A percentile compares a stretch with the other conserved stretches of the same genome.
These are phyloP conservation scores for Xylariaceae sp. DNA, from an alignment of 2,329 filamentous ascomycete species.

Conservation along the genomic window DNA sequence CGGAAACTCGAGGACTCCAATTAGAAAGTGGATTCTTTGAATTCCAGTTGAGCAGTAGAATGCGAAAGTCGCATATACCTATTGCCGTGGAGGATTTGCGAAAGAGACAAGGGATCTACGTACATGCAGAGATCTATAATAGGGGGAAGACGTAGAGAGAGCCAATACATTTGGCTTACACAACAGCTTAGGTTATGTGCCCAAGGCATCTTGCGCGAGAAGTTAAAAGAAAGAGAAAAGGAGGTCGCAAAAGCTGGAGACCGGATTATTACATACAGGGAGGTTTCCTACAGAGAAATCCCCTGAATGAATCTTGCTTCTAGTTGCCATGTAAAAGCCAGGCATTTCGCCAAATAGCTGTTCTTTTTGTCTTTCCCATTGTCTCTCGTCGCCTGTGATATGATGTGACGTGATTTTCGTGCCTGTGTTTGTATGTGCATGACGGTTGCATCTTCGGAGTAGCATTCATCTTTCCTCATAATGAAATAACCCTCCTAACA, in stretches of 20 bases:
- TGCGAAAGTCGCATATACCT: constrained; percentile 1
- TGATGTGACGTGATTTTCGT: neutral
- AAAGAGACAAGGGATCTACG: constrained; percentile 14
- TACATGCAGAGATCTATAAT: constrained; percentile 15
- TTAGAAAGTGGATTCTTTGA: constrained; percentile 31
- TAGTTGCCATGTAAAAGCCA: constrained; percentile 1
- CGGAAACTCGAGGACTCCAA: constrained; percentile 53
- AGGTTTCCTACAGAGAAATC: too few relatives aligned
- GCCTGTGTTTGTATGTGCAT: neutral
- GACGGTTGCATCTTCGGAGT: neutral
- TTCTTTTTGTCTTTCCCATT: neutral
- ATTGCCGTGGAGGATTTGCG: constrained; percentile 5
- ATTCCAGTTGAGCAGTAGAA: constrained; percentile 1
- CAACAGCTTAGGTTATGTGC: too few relatives aligned
- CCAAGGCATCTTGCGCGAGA: too few relatives aligned
- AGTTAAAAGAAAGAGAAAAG: too few relatives aligned
- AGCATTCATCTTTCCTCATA: neutral
- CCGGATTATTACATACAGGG: too few relatives aligned
- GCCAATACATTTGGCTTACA: neutral
- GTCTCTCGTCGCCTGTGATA: neutral
- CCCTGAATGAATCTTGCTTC: neutral
- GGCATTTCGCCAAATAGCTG: neutral
- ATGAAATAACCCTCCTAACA: neutral
- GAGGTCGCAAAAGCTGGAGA: too few relatives aligned
- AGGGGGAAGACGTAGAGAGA: neutral